These are phyloP conservation scores for Teunomyces pallodes DNA, from an alignment of 805 yeast species.

Conservation along the genomic window DNA sequence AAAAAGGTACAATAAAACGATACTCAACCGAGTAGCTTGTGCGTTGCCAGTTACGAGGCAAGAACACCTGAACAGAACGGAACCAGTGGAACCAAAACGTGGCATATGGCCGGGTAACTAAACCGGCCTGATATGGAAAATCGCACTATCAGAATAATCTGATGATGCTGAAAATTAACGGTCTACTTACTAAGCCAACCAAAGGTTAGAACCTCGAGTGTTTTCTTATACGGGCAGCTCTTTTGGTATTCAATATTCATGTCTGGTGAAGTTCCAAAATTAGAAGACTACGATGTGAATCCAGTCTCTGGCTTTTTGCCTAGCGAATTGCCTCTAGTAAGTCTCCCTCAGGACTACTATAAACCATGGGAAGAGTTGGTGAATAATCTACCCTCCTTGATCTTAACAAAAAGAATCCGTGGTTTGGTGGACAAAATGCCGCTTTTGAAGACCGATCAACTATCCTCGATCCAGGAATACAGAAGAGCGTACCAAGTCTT, in stretches of 20 bases:
- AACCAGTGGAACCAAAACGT: no score
- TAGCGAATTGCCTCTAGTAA: slow-evolving; percentile 55
- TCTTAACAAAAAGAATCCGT: slow-evolving; percentile 64
- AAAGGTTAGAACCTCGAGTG: background rate
- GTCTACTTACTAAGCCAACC: background rate
- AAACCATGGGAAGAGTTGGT: slow-evolving; percentile 77
- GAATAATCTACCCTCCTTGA: slow-evolving; percentile 65
- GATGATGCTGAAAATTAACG: background rate
- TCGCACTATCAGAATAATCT: background rate
- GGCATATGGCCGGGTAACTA: background rate
- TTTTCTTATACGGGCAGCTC: no score
- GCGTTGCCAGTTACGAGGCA: no score
- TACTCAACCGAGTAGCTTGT: no score
- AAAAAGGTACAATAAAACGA: no score
- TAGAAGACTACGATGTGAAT: slow-evolving; percentile 69
- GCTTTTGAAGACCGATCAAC: slow-evolving; percentile 45
- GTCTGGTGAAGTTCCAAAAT: slow-evolving; percentile 13
- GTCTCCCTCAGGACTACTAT: slow-evolving; percentile 60
- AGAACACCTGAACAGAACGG: no score
- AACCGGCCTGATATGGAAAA: background rate
- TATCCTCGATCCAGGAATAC: slow-evolving; percentile 48
- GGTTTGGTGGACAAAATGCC: slow-evolving; percentile 63
- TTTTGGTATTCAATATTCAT: background rate
- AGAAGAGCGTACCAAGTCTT: slow-evolving; percentile 81
- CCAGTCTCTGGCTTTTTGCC: slow-evolving; percentile 80